Evolutionary conservation across 2,329 filamentous ascomycete species (phyloP), one percentile per base, ranked within the genome.

Genomic region (Tympanopsis confertula): DNA sequence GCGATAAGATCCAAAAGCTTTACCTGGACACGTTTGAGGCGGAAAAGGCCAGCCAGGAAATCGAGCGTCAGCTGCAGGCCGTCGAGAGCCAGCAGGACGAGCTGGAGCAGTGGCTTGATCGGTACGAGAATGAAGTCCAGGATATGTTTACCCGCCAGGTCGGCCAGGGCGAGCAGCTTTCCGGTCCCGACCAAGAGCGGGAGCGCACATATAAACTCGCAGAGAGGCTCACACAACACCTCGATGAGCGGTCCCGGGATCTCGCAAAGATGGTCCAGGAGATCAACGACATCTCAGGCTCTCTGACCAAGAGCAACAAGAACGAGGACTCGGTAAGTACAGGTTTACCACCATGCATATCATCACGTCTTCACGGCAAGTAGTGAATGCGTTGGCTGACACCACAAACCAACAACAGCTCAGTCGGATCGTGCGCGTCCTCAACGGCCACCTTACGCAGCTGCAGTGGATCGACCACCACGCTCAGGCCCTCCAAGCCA

Each of bases 211-310:
- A 96, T 65, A 93, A 94, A 69, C 68, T 93, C 37, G 91, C 91
- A 2, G 91, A 96, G 68, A 91, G 86, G 59, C 71, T 95, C 45
- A 87, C 86, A 10, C 86, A 94, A 53, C 78, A 86, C 46, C 68
- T 98, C 45, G 88, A 94, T 41, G 87, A 94, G 49, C 91, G 96
- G 77, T 86, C 86, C 53, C 85, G 86, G 55, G 87, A 94, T 54
- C 68, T 98, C 44, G 79, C 78, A 35, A 89, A 86, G 62, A 96
- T 98, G 87, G 94, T 98, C 49, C 88, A 94, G 55, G 91, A 96
- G 61, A 94, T 98, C 55, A 98, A 98, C 56, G 78, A 81, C 47
- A 89, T 93, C 44, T 91, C 86, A n/a, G 74, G 84, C 39, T 86
- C 80, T 18, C 65, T 98, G 46, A 89, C 78, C 69, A 94, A 93